phyloP scores from a whole-genome alignment of 345 rosid species.

The Citropsis articulata region DNA sequence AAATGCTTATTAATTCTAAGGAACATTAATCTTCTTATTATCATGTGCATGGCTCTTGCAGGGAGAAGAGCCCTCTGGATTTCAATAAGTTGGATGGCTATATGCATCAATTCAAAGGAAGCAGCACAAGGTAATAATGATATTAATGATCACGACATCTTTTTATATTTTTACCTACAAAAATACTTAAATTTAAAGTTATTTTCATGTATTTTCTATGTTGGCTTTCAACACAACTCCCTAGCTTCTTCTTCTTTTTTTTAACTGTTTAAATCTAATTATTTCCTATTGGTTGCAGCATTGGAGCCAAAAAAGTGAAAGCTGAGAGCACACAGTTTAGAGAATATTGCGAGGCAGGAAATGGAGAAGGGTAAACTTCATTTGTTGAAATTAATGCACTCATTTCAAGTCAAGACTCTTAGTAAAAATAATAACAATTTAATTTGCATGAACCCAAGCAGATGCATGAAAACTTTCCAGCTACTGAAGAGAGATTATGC shows the following conservation, averaged over 20 bases:
- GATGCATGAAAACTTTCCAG: conserved; percentile 74
- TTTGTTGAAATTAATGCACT: not conserved
- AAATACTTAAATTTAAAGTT: conserved; percentile 2
- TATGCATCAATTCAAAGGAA: conserved; percentile 97
- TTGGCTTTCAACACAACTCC: conserved; percentile 18
- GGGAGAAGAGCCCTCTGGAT: conserved; percentile 57
- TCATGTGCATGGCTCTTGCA: conserved; percentile 9
- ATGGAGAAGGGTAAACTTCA: conserved; percentile 72
- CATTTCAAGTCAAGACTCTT: not conserved
- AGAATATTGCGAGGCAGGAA: conserved; percentile 79
- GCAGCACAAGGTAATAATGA: conserved; percentile 66
- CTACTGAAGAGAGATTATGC: conserved; percentile 83
- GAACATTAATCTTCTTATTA: not conserved
- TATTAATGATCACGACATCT: no score
- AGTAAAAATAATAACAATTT: not conserved
- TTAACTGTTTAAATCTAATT: not conserved
- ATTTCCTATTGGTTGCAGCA: conserved; percentile 47
- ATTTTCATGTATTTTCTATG: conserved; percentile 31
- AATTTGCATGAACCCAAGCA: conserved; percentile 22
- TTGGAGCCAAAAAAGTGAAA: conserved; percentile 95
- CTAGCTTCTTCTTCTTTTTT: no score
- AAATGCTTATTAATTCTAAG: not conserved
- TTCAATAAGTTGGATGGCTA: conserved; percentile 61
- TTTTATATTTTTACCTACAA: not conserved
- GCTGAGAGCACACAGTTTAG: conserved; percentile 76